Conservation (phyloP, 306 rosid species). For the Urtica urens region DNA sequence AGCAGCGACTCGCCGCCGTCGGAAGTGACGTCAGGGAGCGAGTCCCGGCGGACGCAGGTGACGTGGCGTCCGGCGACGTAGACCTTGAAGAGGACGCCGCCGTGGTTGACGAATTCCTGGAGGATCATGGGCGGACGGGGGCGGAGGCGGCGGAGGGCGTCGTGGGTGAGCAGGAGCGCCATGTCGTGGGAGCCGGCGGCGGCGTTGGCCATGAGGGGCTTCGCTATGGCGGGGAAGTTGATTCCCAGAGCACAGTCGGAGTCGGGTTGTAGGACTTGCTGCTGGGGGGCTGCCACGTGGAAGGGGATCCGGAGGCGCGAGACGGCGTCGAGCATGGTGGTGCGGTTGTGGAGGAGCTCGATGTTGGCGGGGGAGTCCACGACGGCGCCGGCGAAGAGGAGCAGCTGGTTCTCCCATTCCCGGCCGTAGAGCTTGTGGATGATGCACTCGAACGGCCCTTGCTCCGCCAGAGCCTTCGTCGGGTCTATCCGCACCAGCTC, state of each 20-base stretch:
- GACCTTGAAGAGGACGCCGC: slow-evolving; percentile 57
- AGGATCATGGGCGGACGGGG: slow-evolving; percentile 27
- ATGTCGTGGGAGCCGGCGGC: slow-evolving; percentile 36
- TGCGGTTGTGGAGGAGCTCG: slow-evolving; percentile 20
- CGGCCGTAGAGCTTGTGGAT: slow-evolving; percentile 24
- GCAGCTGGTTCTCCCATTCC: slow-evolving; percentile 15
- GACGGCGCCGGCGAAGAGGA: slow-evolving; percentile 3
- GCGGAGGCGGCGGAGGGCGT: slow-evolving; percentile 16
- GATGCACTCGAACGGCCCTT: slow-evolving; percentile 27
- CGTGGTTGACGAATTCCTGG: slow-evolving; percentile 68
- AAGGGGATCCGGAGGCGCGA: background rate
- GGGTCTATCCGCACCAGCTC: slow-evolving; percentile 17
- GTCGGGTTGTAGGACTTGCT: background rate
- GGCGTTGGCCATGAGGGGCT: slow-evolving; percentile 17
- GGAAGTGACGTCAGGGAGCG: slow-evolving; percentile 28
- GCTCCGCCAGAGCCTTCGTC: slow-evolving; percentile 8
- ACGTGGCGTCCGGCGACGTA: slow-evolving; percentile 46
- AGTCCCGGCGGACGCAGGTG: slow-evolving; percentile 45
- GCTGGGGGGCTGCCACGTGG: background rate
- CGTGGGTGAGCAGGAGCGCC: slow-evolving; percentile 28
- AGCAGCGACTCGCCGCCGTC: slow-evolving; percentile 22
- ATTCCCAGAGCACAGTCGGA: background rate
- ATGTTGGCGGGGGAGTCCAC: slow-evolving; percentile 24
- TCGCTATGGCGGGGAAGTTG: slow-evolving; percentile 20
- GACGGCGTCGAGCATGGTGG: slow-evolving; percentile 27